Evolutionary conservation across 2,329 filamentous ascomycete species (phyloP).

Genomic region (Tolypocladium tundrense): DNA sequence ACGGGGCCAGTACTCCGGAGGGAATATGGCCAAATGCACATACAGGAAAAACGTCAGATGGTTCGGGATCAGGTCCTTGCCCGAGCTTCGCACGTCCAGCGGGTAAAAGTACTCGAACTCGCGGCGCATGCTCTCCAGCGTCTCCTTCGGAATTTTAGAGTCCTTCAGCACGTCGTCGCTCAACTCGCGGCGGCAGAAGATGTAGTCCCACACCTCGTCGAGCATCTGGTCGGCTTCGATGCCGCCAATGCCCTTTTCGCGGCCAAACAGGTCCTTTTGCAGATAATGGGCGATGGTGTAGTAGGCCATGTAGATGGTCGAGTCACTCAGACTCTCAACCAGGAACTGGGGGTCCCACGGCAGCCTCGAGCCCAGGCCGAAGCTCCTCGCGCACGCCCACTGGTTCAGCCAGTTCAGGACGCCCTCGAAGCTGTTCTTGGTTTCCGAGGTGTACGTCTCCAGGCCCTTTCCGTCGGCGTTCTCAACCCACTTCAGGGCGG

Average conservation of each 20-base stretch:
- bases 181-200: conserved; percentile 70
- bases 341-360: conserved; percentile 89
- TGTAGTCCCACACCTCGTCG: conserved; percentile 92
- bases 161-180: conserved; percentile 52
- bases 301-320: conserved; percentile 84
- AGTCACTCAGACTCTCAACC: conserved; percentile 86
- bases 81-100: conserved; percentile 75
- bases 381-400: conserved; percentile 90
- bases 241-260: conserved; percentile 55
- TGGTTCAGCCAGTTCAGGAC: conserved; percentile 88
- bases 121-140: conserved; percentile 70
- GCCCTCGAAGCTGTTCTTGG: conserved; percentile 70
- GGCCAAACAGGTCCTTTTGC: conserved; percentile 80
- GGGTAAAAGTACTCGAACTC: conserved; percentile 98
- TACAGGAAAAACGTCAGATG: conserved; percentile 96
- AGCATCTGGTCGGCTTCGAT: conserved; percentile 79
- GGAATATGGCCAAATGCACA: conserved; percentile 84
- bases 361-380: conserved; percentile 84
- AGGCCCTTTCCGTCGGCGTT: conserved; percentile 56
- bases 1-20: conserved; percentile 77
- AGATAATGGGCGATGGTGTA: conserved; percentile 59
- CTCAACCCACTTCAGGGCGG: conserved; percentile 62
- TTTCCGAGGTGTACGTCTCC: conserved; percentile 71
- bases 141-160: conserved; percentile 63
- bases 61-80: conserved; percentile 89